Conservation (phyloP, 2,329 filamentous ascomycete genomes). For the Alternaria conjuncta region DNA sequence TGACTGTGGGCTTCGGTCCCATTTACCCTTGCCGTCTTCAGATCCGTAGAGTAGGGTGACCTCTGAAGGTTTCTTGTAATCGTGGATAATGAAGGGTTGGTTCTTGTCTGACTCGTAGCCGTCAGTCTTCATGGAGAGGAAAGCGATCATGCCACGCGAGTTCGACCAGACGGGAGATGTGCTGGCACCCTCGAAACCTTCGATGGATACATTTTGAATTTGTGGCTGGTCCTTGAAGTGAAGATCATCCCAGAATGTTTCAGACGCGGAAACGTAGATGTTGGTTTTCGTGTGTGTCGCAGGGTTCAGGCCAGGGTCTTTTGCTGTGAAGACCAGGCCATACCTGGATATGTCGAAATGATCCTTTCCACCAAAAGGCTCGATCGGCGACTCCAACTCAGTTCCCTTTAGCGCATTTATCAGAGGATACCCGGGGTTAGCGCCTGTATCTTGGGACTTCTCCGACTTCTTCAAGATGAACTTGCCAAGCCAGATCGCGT, state of each 20-base stretch:
- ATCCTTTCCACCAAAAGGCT: conserved; percentile 78
- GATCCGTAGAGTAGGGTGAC: conserved; percentile 67
- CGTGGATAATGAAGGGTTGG: conserved; percentile 68
- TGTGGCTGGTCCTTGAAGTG: conserved; percentile 15
- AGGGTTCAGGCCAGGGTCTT: conserved; percentile 73
- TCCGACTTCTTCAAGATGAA: conserved; percentile 48
- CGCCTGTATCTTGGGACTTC: neutral
- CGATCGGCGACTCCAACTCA: conserved; percentile 70
- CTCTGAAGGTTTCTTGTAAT: conserved; percentile 64
- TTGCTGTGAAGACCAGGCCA: conserved; percentile 76
- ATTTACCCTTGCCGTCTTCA: conserved; percentile 66
- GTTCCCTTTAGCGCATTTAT: conserved; percentile 69
- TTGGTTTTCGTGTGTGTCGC: conserved; percentile 82
- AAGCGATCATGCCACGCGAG: conserved; percentile 73
- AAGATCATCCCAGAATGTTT: conserved; percentile 58
- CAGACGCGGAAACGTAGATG: conserved; percentile 71
- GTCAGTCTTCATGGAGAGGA: conserved; percentile 76
- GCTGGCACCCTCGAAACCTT: conserved; percentile 68
- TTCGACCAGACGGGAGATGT: conserved; percentile 75
- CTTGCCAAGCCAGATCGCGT: conserved; percentile 75
- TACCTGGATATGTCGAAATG: conserved; percentile 76
- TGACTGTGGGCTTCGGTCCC: conserved; percentile 61
- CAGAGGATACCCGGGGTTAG: conserved; percentile 47
- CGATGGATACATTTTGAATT: conserved; percentile 64
- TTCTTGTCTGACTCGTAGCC: conserved; percentile 85